phyloP scores from a whole-genome alignment of 1,284 basidiomycete genomes.

The Quambalaria eucalypti region DNA sequence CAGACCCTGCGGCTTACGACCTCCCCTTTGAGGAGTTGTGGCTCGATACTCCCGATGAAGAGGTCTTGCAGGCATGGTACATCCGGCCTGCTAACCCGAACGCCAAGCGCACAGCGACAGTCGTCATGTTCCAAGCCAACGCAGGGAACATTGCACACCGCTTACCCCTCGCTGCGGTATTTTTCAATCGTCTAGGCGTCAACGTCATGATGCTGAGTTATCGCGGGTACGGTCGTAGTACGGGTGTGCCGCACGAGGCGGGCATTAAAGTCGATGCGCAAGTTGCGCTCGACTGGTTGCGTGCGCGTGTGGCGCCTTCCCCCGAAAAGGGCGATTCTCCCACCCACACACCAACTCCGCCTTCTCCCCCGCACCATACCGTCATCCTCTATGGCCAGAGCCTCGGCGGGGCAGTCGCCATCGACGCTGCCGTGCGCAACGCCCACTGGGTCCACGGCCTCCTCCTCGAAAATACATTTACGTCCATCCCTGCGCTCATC shows the following conservation, averaged over 20 bases:
- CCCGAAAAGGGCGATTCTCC: too few relatives aligned
- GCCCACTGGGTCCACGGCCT: slow-evolving; percentile 60
- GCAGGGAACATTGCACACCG: slow-evolving; percentile 58
- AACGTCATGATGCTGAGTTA: slow-evolving; percentile 84
- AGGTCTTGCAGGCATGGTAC: slow-evolving; percentile 31
- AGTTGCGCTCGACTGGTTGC: slow-evolving; percentile 65
- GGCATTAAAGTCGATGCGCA: slow-evolving; percentile 67
- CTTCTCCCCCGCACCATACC: too few relatives aligned
- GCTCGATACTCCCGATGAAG: slow-evolving; percentile 37
- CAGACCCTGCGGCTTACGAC: slow-evolving; percentile 36
- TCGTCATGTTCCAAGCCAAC: slow-evolving; percentile 43
- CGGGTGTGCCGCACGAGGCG: slow-evolving; percentile 71
- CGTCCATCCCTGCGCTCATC: slow-evolving; percentile 41
- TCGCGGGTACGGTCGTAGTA: slow-evolving; percentile 77
- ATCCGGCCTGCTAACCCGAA: slow-evolving; percentile 23
- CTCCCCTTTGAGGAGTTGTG: slow-evolving; percentile 33
- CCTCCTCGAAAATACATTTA: slow-evolving; percentile 70
- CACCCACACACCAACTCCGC: too few relatives aligned
- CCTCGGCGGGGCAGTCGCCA: slow-evolving; percentile 88
- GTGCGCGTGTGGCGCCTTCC: slow-evolving; percentile 34
- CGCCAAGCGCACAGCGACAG: slow-evolving; percentile 22
- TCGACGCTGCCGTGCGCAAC: slow-evolving; percentile 75
- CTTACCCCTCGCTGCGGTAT: slow-evolving; percentile 76
- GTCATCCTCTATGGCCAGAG: slow-evolving; percentile 72
- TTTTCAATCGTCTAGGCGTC: slow-evolving; percentile 71